Conservation (phyloP, 139 green algal genomes). For the Diplosphaera chodatii region DNA sequence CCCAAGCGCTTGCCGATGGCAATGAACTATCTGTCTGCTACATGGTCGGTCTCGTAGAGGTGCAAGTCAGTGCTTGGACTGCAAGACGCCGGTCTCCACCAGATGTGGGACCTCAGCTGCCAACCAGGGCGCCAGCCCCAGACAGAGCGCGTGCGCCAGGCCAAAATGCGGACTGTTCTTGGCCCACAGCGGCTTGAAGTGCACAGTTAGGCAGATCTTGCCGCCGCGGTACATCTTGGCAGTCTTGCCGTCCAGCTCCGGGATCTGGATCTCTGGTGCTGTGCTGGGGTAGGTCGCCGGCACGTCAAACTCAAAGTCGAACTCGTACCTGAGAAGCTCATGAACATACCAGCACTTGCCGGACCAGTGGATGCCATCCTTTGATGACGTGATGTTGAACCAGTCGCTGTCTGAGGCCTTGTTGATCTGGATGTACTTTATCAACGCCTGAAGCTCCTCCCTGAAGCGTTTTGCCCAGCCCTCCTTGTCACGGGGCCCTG, state of each 20-base stretch:
- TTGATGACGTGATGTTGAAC: slow-evolving; percentile 86
- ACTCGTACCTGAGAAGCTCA: slow-evolving; percentile 93
- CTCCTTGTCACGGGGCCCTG: slow-evolving; percentile 73
- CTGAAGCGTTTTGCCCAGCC: slow-evolving; percentile 69
- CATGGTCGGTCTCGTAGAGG: no score
- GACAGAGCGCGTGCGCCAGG: slow-evolving; percentile 88
- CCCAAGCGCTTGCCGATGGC: no score
- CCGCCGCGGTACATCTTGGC: slow-evolving; percentile 97
- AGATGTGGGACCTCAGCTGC: slow-evolving; percentile 91
- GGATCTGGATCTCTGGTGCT: slow-evolving; percentile 90
- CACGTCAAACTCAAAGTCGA: slow-evolving; percentile 95
- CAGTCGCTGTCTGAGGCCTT: slow-evolving; percentile 92
- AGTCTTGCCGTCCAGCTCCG: slow-evolving; percentile 94
- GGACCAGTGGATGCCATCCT: slow-evolving; percentile 74
- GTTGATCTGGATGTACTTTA: slow-evolving; percentile 92
- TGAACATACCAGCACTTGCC: slow-evolving; percentile 77
- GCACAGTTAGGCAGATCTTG: slow-evolving; percentile 95
- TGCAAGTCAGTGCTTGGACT: neutral
- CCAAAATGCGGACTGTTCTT: slow-evolving; percentile 93
- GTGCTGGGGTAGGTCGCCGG: slow-evolving; percentile 85
- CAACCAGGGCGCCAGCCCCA: slow-evolving; percentile 92
- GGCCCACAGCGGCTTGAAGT: slow-evolving; percentile 96
- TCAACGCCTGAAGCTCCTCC: slow-evolving; percentile 86
- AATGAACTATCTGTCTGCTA: no score
- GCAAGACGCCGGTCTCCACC: slow-evolving; percentile 29